Conservation (phyloP, 441 rosid species). For the Euphorbia corollata region DNA sequence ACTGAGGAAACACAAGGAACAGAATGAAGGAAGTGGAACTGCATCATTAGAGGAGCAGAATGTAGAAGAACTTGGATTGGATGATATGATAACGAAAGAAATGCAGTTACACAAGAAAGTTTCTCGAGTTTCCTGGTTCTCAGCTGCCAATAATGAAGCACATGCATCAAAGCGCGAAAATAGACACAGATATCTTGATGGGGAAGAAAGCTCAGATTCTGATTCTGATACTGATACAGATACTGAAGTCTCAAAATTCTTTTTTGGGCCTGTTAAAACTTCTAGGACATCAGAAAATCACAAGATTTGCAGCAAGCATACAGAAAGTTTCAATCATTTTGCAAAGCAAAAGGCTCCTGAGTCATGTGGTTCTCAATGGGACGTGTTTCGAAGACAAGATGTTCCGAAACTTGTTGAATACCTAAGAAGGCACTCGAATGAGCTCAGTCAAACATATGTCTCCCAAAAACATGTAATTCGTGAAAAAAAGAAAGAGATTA, state of each 20-base stretch:
- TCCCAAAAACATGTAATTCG: constrained; percentile 47
- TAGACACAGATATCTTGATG: constrained; percentile 23
- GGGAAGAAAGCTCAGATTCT: constrained; percentile 33
- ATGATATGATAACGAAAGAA: constrained; percentile 32
- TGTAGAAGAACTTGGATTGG: constrained; percentile 28
- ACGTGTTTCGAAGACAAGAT: constrained; percentile 86
- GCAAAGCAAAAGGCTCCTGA: constrained; percentile 30
- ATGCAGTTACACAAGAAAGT: constrained; percentile 30
- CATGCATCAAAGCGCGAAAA: constrained; percentile 18
- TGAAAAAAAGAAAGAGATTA: neutral
- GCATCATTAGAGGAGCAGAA: constrained; percentile 25
- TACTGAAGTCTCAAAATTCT: constrained; percentile 40
- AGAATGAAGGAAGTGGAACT: constrained; percentile 29
- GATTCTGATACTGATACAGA: constrained; percentile 44
- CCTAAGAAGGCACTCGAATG: constrained; percentile 53
- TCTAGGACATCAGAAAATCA: constrained; percentile 32
- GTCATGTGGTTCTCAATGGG: constrained; percentile 86
- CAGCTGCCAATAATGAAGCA: constrained; percentile 30
- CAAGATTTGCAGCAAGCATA: constrained; percentile 25
- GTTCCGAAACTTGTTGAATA: constrained; percentile 76
- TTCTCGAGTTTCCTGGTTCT: constrained; percentile 38
- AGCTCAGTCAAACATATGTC: constrained; percentile 39
- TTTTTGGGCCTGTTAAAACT: constrained; percentile 26
- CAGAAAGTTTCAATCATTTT: constrained; percentile 25
- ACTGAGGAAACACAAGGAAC: constrained; percentile 49